These are phyloP conservation scores for Cercophora scortea DNA, from an alignment of 495 filamentous ascomycete genomes.

Conservation along the genomic window DNA sequence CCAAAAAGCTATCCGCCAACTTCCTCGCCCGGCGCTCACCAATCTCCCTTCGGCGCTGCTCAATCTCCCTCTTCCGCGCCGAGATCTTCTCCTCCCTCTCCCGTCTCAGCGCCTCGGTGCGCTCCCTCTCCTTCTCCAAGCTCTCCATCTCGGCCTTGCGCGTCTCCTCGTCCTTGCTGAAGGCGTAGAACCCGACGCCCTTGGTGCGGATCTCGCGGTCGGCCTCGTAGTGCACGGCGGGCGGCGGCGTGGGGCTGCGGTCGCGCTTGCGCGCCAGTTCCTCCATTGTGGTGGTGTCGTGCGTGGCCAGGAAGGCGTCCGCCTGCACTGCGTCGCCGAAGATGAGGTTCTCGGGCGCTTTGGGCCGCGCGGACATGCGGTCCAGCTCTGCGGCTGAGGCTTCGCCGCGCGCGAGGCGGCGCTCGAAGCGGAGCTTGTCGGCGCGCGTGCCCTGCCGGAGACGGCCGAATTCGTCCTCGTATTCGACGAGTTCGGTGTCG, in stretches of 20 bases:
- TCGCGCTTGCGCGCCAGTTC: slow-evolving; percentile 67
- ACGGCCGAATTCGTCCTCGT: slow-evolving; percentile 85
- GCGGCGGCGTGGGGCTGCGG: slow-evolving; percentile 66
- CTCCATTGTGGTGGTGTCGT: slow-evolving; percentile 57
- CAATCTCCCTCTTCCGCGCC: slow-evolving; percentile 35
- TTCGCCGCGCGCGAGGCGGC: slow-evolving; percentile 29
- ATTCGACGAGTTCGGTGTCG: slow-evolving; percentile 63
- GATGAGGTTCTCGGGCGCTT: slow-evolving; percentile 63
- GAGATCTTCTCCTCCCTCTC: slow-evolving; percentile 45
- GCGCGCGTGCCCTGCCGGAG: slow-evolving; percentile 56
- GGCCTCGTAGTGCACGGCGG: slow-evolving; percentile 76
- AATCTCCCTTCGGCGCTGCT: slow-evolving; percentile 45
- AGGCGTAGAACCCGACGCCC: slow-evolving; percentile 85
- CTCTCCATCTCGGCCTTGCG: slow-evolving; percentile 69
- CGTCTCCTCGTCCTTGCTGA: slow-evolving; percentile 60
- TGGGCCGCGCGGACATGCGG: slow-evolving; percentile 44
- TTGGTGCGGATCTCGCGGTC: slow-evolving; percentile 73
- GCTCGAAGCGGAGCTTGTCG: slow-evolving; percentile 51
- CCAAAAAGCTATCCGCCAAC: slow-evolving; percentile 67
- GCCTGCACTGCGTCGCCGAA: slow-evolving; percentile 75
- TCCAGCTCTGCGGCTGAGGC: slow-evolving; percentile 41
- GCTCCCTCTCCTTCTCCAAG: slow-evolving; percentile 54
- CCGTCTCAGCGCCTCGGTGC: slow-evolving; percentile 56
- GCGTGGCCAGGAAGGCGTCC: slow-evolving; percentile 70
- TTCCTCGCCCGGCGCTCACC: slow-evolving; percentile 52